Evolutionary conservation across 2,329 filamentous ascomycete genomes (phyloP), one percentile per base, ranked within the genome.

Genomic region (Exophiala xenobiotica): DNA sequence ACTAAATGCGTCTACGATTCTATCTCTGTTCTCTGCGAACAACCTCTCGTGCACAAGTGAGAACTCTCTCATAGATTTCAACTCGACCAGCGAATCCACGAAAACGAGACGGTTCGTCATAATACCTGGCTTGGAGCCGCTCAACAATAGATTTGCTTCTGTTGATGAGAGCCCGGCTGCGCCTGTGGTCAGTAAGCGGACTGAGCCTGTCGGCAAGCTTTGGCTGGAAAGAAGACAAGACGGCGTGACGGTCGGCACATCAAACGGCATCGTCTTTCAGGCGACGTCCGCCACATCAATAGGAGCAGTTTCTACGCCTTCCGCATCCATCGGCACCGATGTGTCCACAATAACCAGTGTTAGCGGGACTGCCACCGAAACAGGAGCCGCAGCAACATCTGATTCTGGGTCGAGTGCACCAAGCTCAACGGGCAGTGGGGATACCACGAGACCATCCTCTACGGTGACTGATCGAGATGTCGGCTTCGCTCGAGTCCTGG

Each of bases 11-110:
- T 81, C 81, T 1, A 78, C 78, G 6, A 80, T 97, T 45, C 72
- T 96, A 49, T 82, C 85, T 1, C 80, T 90, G 41, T 88, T 97
- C 68, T 92, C 87, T 63, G 72, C 78, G 4, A 81, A 80, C 24
- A 86, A 86, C 58, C 74, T 96, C 12, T 90, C 87, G 48, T 99
- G 93, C 68, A 82, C 82, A 6, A 82, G 85, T 0, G 87, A 96
- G 67, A 97, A 97, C 63, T 86, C 90, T 0, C 77, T 99, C 3
- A 86, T 97, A 12, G 90, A 88, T 0, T 95, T 59, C 54, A 57
- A 56, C 38, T 51, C 52, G 9, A 58, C 39, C 2, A 48, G 31
- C 14, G 12, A 39, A n/a, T 41, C 45, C 3, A 45, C 63, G 31
- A 64, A 60, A 44, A 64, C 46, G 4, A 60, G 54, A 44, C 48